Evolutionary conservation across 179 eudicot genomes (phyloP).

Genomic region (Actinidia arguta): DNA sequence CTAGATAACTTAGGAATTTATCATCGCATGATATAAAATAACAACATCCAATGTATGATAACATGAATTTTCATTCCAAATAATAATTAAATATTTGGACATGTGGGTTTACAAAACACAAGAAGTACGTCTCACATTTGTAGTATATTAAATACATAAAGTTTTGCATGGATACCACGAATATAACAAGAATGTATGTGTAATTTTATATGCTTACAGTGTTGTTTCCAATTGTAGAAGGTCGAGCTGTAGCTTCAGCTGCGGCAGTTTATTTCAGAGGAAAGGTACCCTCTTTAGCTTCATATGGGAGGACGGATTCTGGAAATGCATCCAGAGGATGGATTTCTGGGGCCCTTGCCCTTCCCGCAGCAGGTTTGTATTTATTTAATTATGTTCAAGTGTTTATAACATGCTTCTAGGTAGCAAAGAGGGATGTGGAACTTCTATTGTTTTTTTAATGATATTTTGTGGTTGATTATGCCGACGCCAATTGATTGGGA

Average conservation of each 20-base stretch:
- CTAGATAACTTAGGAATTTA: too few species aligned
- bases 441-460: background rate
- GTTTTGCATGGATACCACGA: background rate
- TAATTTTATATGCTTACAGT: background rate
- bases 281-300: constrained; percentile 57
- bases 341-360: constrained; percentile 77
- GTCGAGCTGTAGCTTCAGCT: constrained; percentile 53
- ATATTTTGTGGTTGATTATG: background rate
- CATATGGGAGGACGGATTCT: constrained; percentile 51
- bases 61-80: too few species aligned
- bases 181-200: background rate
- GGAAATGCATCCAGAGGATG: constrained; percentile 60
- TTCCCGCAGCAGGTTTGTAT: constrained; percentile 85
- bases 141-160: background rate
- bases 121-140: background rate
- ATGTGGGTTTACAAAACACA: background rate
- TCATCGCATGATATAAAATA: too few species aligned
- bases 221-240: constrained; percentile 8
- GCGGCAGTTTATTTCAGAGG: constrained; percentile 75
- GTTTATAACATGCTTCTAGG: background rate
- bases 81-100: too few species aligned
- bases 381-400: background rate
- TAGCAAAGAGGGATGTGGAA: background rate
- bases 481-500: too few species aligned
- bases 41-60: too few species aligned